A percentile compares a stretch with the other conserved stretches of the same genome.
Conservation (phyloP, 371 early-diverging fungal genomes). For the Cokeromyces recurvatus region DNA sequence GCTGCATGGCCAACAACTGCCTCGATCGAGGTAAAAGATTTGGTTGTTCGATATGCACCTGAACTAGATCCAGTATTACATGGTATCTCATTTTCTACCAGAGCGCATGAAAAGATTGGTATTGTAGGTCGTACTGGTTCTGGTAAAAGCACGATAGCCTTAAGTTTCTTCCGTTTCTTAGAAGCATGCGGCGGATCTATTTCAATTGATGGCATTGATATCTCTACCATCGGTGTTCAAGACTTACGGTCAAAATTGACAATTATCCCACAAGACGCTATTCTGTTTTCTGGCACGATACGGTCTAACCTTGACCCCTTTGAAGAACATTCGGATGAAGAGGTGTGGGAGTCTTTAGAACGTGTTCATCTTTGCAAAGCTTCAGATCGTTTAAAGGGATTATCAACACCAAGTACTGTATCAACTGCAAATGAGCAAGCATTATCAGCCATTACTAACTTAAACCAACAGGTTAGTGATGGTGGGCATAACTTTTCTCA, state of each 20-base stretch:
- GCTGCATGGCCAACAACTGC: constrained; percentile 76
- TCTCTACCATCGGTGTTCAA: constrained; percentile 64
- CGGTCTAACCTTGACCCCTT: constrained; percentile 73
- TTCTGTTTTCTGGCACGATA: constrained; percentile 76
- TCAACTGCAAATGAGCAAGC: constrained; percentile 28
- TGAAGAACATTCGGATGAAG: constrained; percentile 50
- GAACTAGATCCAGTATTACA: constrained; percentile 63
- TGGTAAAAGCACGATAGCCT: constrained; percentile 75
- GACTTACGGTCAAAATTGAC: constrained; percentile 70
- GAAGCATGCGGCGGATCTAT: constrained; percentile 72
- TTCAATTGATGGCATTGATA: constrained; percentile 73
- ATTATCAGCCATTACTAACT: constrained; percentile 46
- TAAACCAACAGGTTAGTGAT: constrained; percentile 59
- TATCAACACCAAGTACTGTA: constrained; percentile 1
- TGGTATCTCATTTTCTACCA: constrained; percentile 58
- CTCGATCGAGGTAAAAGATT: constrained; percentile 56
- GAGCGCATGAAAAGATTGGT: constrained; percentile 70
- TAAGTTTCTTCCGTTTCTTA: constrained; percentile 74
- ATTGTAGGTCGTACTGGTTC: constrained; percentile 77
- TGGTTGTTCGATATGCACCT: constrained; percentile 65
- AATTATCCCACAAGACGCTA: constrained; percentile 84
- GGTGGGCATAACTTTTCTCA: constrained; percentile 81
- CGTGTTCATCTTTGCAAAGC: constrained; percentile 43
- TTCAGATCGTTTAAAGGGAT: constrained; percentile 11
- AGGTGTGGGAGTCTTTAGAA: constrained; percentile 69